Conservation (phyloP, 176 grass and related monocot species). For the Miscanthus lutarioriparius region DNA sequence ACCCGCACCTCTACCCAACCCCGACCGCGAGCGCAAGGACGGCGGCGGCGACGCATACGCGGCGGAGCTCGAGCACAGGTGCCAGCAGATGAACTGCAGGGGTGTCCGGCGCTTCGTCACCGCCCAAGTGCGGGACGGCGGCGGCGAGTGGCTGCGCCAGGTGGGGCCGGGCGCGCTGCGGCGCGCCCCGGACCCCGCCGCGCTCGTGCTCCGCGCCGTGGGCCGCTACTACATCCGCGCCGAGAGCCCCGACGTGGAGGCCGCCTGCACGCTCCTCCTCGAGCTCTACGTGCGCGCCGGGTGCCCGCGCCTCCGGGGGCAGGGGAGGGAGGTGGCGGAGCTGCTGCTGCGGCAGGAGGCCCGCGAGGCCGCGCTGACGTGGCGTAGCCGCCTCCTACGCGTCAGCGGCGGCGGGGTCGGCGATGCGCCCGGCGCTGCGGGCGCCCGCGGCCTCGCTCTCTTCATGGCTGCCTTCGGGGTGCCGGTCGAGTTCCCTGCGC, state of each 20-base stretch:
- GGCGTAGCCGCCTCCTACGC: constrained; percentile 50
- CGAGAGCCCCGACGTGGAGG: constrained; percentile 32
- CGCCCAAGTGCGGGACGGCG: neutral
- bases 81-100: constrained; percentile 30
- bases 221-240: constrained; percentile 56
- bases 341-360: constrained; percentile 27
- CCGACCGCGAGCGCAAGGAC: neutral
- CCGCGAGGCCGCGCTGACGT: constrained; percentile 42
- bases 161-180: neutral
- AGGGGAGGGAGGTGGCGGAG: neutral
- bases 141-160: constrained; percentile 1
- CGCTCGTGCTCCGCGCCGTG: constrained; percentile 51
- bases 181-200: constrained; percentile 44
- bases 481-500: constrained; percentile 40
- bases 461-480: constrained; percentile 53
- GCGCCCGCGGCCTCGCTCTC: constrained; percentile 54
- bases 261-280: constrained; percentile 60
- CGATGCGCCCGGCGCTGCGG: constrained; percentile 22
- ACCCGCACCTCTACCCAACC: neutral
- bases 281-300: constrained; percentile 60
- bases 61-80: constrained; percentile 29
- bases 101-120: neutral
- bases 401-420: constrained; percentile 33
- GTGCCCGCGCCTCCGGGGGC: constrained; percentile 23
- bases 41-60: neutral